Conservation (phyloP, 177 flowering plant species). For the Vitis hybrid region DNA sequence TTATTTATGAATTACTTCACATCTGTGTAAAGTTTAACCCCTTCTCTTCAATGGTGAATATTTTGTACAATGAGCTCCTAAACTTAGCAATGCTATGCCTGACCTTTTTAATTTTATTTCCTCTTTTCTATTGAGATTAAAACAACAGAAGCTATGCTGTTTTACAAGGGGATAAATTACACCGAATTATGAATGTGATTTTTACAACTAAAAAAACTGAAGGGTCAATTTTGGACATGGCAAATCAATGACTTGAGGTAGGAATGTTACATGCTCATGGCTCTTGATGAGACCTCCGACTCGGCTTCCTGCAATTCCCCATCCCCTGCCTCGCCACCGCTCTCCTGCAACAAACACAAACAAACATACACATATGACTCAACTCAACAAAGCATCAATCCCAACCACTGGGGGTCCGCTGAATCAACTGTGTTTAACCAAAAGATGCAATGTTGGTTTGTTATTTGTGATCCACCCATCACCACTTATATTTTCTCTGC, state of each 20-base stretch:
- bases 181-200: slow-evolving; percentile 31
- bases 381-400: too few relatives aligned
- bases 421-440: too few relatives aligned
- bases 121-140: slow-evolving; percentile 12
- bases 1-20: background rate
- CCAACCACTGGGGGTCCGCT: too few relatives aligned
- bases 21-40: background rate
- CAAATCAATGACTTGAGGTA: slow-evolving; percentile 11
- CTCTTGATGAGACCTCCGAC: slow-evolving; percentile 66
- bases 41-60: slow-evolving; percentile 1
- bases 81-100: slow-evolving; percentile 38
- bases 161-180: slow-evolving; percentile 41
- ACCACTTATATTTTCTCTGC: too few relatives aligned
- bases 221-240: slow-evolving; percentile 26
- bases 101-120: slow-evolving; percentile 10
- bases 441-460: too few relatives aligned
- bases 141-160: slow-evolving; percentile 27
- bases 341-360: slow-evolving; percentile 35
- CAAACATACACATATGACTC: background rate
- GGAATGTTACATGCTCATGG: slow-evolving; percentile 73
- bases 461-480: too few relatives aligned
- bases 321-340: slow-evolving; percentile 23
- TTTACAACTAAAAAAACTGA: slow-evolving; percentile 18
- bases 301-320: slow-evolving; percentile 60
- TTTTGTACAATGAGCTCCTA: slow-evolving; percentile 24